Evolutionary conservation across 2,329 filamentous ascomycete species (phyloP).

Genomic region (Epichloe coenophiala): DNA sequence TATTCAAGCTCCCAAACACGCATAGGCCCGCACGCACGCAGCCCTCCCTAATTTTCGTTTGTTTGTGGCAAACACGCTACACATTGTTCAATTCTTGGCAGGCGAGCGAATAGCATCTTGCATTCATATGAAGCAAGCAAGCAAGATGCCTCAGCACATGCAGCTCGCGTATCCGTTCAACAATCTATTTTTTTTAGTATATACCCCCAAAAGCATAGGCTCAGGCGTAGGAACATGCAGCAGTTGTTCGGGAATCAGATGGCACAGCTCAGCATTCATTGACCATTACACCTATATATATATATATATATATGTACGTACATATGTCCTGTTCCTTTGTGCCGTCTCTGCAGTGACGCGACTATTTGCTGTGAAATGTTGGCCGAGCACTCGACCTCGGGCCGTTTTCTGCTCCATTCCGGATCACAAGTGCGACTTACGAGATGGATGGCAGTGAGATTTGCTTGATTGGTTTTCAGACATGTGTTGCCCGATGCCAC

Average conservation of each 20-base stretch:
- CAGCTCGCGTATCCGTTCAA: slow-evolving; percentile 3
- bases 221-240: neutral
- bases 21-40: neutral
- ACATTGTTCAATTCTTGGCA: neutral
- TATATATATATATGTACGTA: too few relatives aligned
- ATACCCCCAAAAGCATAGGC: neutral
- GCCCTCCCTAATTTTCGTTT: neutral
- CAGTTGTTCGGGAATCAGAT: neutral
- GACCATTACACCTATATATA: too few relatives aligned
- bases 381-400: too few relatives aligned
- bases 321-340: neutral
- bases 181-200: slow-evolving; percentile 18
- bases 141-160: neutral
- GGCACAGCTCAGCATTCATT: neutral
- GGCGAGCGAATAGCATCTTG: neutral
- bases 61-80: neutral
- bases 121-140: neutral
- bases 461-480: too few relatives aligned
- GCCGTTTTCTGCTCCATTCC: too few relatives aligned
- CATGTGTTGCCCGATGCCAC: too few relatives aligned
- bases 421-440: too few relatives aligned
- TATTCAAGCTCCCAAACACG: neutral
- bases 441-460: too few relatives aligned
- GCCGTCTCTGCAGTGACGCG: too few relatives aligned
- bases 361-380: too few relatives aligned